Conservation (phyloP, 192 early-diverging fungal genomes). For the Piromyces sp. region DNA sequence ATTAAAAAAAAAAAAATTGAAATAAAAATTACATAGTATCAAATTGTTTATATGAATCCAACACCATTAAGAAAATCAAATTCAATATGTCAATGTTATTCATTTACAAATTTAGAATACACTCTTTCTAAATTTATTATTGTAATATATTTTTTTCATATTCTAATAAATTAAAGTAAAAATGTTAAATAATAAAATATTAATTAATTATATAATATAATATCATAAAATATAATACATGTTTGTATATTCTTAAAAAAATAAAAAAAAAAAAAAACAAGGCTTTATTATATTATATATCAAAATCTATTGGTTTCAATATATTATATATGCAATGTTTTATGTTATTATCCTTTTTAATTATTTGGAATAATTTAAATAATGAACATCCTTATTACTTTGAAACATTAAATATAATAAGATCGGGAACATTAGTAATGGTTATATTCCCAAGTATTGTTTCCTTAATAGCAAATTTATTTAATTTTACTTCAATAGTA, state of each 20-base stretch:
- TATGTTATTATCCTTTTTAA: neutral
- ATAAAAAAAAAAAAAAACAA: no score
- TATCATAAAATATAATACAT: no score
- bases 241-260: no score
- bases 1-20: neutral
- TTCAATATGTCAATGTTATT: neutral
- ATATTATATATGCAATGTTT: neutral
- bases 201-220: no score
- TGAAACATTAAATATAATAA: neutral
- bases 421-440: neutral
- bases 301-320: neutral
- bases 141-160: no score
- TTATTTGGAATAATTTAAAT: neutral
- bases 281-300: neutral
- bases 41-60: neutral
- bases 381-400: neutral
- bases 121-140: neutral
- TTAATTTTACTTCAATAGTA: neutral
- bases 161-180: no score
- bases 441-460: neutral
- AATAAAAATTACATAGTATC: neutral
- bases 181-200: no score
- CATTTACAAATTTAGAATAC: neutral
- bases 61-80: neutral
- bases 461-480: neutral